Percentiles rank a stretch among this genome's conserved stretches.
Conservation (phyloP, 176 grass and related monocot genomes). For the Juncus inflexus region DNA sequence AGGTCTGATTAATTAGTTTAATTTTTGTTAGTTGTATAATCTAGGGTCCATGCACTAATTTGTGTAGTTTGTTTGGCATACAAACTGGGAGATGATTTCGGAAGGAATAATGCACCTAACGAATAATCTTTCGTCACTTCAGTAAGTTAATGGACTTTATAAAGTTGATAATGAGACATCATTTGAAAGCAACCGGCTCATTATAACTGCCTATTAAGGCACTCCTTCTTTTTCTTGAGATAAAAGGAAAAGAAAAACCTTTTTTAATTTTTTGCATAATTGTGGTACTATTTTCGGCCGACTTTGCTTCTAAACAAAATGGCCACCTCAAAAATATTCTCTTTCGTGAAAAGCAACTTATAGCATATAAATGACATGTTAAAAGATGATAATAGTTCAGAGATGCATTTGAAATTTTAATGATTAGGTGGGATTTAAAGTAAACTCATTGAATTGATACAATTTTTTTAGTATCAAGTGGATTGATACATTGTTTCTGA, state of each 20-base stretch:
- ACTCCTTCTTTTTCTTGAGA: neutral
- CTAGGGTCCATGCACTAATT: constrained; percentile 18
- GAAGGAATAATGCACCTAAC: constrained; percentile 13
- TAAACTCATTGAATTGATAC: too few species aligned
- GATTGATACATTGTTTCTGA: too few species aligned
- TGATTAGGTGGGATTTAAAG: too few species aligned
- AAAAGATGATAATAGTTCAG: too few species aligned
- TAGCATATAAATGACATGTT: too few species aligned
- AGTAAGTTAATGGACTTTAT: constrained; percentile 5
- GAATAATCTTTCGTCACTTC: constrained; percentile 3
- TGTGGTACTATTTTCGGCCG: constrained; percentile 2
- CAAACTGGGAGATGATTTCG: constrained; percentile 24
- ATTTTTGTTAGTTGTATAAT: too few species aligned
- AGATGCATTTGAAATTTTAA: too few species aligned
- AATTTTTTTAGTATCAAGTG: too few species aligned
- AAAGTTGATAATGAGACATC: neutral
- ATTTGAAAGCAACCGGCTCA: constrained; percentile 9
- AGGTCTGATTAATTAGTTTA: too few species aligned
- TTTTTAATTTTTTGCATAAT: constrained; percentile 4
- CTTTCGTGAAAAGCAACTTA: constrained; percentile 4
- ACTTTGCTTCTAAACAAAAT: constrained; percentile 7
- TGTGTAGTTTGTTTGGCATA: constrained; percentile 22
- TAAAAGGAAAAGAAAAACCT: constrained; percentile 8
- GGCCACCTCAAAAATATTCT: neutral
- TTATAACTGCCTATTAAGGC: constrained; percentile 12